Evolutionary conservation across 2,329 filamentous ascomycete genomes (phyloP), one percentile per base, ranked within the genome.

Genomic region (Pseudogymnoascus destructans): DNA sequence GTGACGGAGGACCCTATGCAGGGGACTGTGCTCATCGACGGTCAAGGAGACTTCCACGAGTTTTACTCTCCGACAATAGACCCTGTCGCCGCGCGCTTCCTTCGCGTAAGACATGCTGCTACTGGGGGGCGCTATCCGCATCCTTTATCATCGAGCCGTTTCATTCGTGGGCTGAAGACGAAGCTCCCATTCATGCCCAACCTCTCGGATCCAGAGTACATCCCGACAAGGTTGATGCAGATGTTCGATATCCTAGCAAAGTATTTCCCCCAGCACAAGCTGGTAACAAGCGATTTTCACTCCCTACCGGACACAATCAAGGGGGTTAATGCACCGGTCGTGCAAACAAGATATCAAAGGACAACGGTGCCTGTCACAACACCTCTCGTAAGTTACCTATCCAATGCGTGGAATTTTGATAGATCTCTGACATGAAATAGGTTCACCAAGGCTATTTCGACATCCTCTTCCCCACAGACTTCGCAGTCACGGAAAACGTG

Each of bases 381-480:
- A 3, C 90, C 92, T 58, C 79, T 95, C 70, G 93, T 95, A 76
- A 73, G 85, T 73, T 56, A n/a, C 10, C 49, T 55, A 17, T 15
- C 1, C 46, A 49, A 30, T 30, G 7, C 0, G 8, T 11, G 46
- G 1, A n/a, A n/a, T 5, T 21, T 56, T 11, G 33, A 17, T 9
- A 8, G 5, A 52, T 19, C 5, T 3, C 46, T 52, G 1, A 52
- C 25, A 30, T 0, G 21, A 30, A 62, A 7, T 11, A 95, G 89
- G 89, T 96, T 54, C 91, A 97, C 70, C 95, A 98, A 74, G 95
- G 93, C 49, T 97, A 95, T 73, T 98, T 98, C 69, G 95, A 98
- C 70, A 96, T 98, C 66, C 84, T 98, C 69, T 98, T 98, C 74
- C 93, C 93, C 0, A 98, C 93, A 9, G 87, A 98, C 72, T 98